Base-by-base conservation (phyloP, 2,329 filamentous ascomycete genomes). In the Leptographium galeiforme region DNA sequence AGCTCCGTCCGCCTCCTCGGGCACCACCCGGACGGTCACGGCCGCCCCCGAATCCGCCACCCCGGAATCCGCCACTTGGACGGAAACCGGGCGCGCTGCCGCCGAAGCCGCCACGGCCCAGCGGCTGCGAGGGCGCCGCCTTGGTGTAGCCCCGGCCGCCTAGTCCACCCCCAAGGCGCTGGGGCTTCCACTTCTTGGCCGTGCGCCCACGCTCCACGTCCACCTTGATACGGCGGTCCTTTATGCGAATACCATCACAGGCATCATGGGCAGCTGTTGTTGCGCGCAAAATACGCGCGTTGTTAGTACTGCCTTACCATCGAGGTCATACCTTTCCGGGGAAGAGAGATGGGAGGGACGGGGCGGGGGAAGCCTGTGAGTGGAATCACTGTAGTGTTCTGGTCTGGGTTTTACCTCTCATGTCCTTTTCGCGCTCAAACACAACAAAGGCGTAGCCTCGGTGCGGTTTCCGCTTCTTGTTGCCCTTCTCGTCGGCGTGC, bases 161-260 rank as follows among this genome's bases (percentile, higher is more conserved):
- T 3, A 96, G 79, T 48, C 93, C 93, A 59, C 93, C 93, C 55
- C 91, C 93, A 51, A 95, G 85, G 58, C 93, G 85, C 61, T 87
- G 84, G 57, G 93, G 93, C 64, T 87, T 86, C 93, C 93, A 98
- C 49, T 86, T 89, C 64, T 87, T 87, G 43, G 96, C 89, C 36
- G 93, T 97, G 61, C 93, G 85, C 60, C 93, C 93, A 64, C 93
- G 84, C 71, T 98, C 93, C 57, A 97, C 91, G 66, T 98, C 93
- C 63, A 97, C 89, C 65, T 95, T 82, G 63, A 97, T 87, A 62
- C 85, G 83, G 64, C 91, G 83, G 66, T 94, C 90, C 67, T 89
- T 94, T 72, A 98, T 95, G 61, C 85, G 84, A 64, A 95, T 86
- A 60, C 88, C 88, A 77, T 97, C 90, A 67, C 78, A 82, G 61